These are phyloP conservation scores for Ochetophila trinervis DNA, from an alignment of 306 rosid species.

Conservation along the genomic window DNA sequence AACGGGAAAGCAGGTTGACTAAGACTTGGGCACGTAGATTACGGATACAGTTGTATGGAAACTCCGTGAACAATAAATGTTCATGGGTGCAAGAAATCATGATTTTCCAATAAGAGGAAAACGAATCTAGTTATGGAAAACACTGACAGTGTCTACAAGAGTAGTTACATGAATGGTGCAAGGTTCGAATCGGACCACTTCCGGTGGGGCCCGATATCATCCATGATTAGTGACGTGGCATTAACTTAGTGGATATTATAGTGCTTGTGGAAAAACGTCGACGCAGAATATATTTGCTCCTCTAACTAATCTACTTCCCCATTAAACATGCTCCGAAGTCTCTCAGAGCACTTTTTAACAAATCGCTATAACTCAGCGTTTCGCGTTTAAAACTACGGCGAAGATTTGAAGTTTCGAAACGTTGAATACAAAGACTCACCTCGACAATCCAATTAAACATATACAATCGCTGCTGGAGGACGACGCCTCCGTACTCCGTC, in stretches of 20 bases:
- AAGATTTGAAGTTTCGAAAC: not conserved
- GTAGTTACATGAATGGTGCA: not conserved
- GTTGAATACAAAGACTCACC: constrained; percentile 33
- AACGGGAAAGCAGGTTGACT: no score
- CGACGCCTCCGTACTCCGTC: constrained; percentile 49
- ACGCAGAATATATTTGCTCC: constrained; percentile 12
- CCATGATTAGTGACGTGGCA: constrained; percentile 31
- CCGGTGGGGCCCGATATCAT: not conserved
- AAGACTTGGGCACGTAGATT: not conserved
- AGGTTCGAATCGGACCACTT: no score
- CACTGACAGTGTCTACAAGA: constrained; percentile 13
- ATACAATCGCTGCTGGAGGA: constrained; percentile 59
- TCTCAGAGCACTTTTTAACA: constrained; percentile 1
- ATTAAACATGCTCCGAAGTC: constrained; percentile 13
- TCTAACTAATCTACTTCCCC: constrained; percentile 16
- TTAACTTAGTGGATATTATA: constrained; percentile 5
- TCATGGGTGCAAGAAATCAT: no score
- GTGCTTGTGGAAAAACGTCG: not conserved
- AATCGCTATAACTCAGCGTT: constrained; percentile 2
- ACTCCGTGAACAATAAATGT: no score
- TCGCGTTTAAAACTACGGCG: not conserved
- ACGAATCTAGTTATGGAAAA: constrained; percentile 3
- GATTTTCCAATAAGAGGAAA: constrained; percentile 14
- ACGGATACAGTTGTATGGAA: no score
- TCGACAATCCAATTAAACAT: constrained; percentile 84